Base-by-base conservation (phyloP, 805 yeast genomes). In the Scheffersomyces stipitis region DNA sequence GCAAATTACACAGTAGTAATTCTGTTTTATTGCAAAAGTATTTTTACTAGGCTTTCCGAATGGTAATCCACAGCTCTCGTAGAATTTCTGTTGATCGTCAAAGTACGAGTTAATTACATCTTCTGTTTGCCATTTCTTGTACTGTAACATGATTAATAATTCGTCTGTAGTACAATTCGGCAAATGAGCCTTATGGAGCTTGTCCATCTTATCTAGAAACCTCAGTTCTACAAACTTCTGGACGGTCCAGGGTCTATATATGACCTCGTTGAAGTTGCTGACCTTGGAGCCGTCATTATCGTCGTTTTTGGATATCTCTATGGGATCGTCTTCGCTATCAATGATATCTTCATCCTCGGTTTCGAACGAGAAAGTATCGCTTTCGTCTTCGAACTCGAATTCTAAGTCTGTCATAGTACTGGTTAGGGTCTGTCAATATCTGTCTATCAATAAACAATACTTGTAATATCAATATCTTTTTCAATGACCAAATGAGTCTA, bases 1-100 rank as follows among this genome's bases (percentile, higher is more conserved):
- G 59, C 96, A 90, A n/a, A 90, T 80, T 12, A 59, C 49, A 55
- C 96, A 88, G 18, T 56, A 42, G 44, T 69, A 76, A 31, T 49
- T 37, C 8, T 9, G 1, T 16, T 36, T n/a, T 20, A 22, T 30
- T n/a, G 38, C 35, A 17, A 58, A 40, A 7, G 26, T 36, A 30
- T 47, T 20, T 16, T 13, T 26, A 8, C 6, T 10, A 15, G 18
- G 12, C 17, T 8, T 27, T 6, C 26, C n/a, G 26, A 12, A 15
- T 4, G 46, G 41, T 10, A 66, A 37, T 2, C 73, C 73, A 37
- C 64, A 51, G 1, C 44, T 46, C n/a, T 42, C 39, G 14, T 51
- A 51, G 15, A 67, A 51, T 23, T 46, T 35, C 10, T 40, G 42
- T 39, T 49, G 41, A 43, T 64, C 47, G 33, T 64, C 71, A 45